Base-by-base conservation (phyloP, 2,329 filamentous ascomycete species). In the Cercospora sp. region DNA sequence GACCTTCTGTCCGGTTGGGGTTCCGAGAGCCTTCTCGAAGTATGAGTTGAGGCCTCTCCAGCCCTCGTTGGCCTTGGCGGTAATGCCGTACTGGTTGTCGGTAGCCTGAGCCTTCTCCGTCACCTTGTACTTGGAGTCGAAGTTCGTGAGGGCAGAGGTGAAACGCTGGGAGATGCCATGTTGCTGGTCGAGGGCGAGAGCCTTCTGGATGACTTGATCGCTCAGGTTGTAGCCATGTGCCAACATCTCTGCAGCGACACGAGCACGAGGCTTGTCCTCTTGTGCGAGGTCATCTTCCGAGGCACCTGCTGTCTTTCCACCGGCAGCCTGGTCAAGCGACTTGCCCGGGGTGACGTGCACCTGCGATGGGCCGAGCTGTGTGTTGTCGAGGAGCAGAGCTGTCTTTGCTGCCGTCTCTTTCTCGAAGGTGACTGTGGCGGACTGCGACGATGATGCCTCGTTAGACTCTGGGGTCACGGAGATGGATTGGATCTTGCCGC, bases 321-420 rank as follows among this genome's bases (percentile, higher is more conserved):
- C 86, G 63, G 85, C 83, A 62, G 87, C 82, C 66, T 91, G 85
- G 72, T 89, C 90, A 71, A 90, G 84, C 61, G 87, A 87, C 72
- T 89, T 87, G 53, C 90, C 87, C 60, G 93, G 87, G 66, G 88
- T 85, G 78, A 99, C 96, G 77, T 95, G 89, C 73, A 94, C 92
- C 68, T 90, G 83, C 66, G 86, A 84, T 60, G 85, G 81, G 71
- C 94, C 94, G 61, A 99, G 91, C 82, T 97, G 91, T 63, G 95
- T 99, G 85, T 97, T 96, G 84, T 98, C 94, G 72, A 99, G 90
- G 68, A 99, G 91, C 48, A 97, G 91, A 28, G 95, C 95, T 23
- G 95, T 99, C 86, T 97, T 97, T 68, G 94, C 94, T 61, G 95
- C 95, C 13, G 94, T 96, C 80, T 94, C 90, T 85, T 97, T 97